Evolutionary conservation across 768 basidiomycete genomes (phyloP), one percentile per base, ranked within the genome.

Genomic region (Suillus plorans): DNA sequence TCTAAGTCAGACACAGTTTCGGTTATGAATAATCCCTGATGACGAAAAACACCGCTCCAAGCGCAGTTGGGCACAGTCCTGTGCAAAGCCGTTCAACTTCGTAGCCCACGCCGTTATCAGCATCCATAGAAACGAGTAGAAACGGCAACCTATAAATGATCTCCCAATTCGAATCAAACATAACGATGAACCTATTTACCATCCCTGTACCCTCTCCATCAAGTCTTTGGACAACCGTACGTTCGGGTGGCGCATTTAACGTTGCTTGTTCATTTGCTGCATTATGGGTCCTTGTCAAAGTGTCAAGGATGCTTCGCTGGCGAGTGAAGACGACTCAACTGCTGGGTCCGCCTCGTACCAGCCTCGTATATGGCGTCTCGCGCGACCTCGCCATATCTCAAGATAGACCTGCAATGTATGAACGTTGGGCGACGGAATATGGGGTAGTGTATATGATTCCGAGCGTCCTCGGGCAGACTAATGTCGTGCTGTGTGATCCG

Each of bases 401-500:
- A 0, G 64, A 70, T 28, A 3, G 64, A 0, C 69, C 67, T 0
- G 42, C 64, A 18, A 14, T 68, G 1, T 73, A 73, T 12, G 73
- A 74, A 61, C 41, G 47, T 0, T 74, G 73, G 71, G 70, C 71
- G 0, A 49, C 63, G 14, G 67, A 68, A 34, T 74, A 69, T 41
- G 73, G 73, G 2, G 45, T 57, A 0, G 71, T 42, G 12, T 74
- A 71, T n/a, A 52, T 37, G 5, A 47, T 68, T 10, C 71, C 73
- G 9, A 64, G 64, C 14, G 55, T 66, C 1, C 13, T 74, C 13
- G 67, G 73, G 2, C 34, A 20, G 4, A 53, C 50, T 14, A 58
- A 28, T 36, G 56, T 73, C 34, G 18, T 74, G 6, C 42, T 74
- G 20, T 75, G 77, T 49, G 85, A 85, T 66, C 81, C 80, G 3